Evolutionary conservation across 2,329 filamentous ascomycete species (phyloP).

Genomic region (Fusarium newnesense): DNA sequence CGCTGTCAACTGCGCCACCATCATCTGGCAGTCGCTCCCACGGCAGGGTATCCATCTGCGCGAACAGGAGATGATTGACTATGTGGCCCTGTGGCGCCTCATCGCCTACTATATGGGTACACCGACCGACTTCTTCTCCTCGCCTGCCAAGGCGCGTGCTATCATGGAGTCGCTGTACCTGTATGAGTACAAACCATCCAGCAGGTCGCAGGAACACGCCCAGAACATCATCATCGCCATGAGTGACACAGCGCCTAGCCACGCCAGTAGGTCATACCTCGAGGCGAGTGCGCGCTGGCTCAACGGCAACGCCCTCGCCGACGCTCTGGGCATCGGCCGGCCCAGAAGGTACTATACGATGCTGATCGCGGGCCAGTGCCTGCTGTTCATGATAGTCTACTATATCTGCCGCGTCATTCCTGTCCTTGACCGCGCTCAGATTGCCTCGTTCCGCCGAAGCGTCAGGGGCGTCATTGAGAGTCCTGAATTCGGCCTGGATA

Average conservation of each 20-base stretch:
- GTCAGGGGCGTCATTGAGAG: neutral
- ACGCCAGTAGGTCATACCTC: neutral
- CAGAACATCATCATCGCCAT: neutral
- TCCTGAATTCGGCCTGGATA: neutral
- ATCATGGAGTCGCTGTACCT: neutral
- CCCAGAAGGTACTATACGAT: neutral
- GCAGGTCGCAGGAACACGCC: neutral
- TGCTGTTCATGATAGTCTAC: neutral
- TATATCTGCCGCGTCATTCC: neutral
- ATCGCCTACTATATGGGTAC: neutral
- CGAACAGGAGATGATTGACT: neutral
- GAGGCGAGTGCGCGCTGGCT: neutral
- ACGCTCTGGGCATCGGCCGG: neutral
- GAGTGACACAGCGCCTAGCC: neutral
- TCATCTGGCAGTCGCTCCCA: neutral
- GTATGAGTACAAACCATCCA: neutral
- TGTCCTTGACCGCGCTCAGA: neutral
- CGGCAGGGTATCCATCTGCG: neutral
- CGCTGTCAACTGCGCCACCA: neutral
- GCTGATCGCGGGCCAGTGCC: fast-evolving
- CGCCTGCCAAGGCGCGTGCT: neutral
- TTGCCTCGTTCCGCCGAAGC: neutral
- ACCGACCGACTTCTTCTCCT: neutral
- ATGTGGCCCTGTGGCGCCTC: neutral
- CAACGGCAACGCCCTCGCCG: neutral